These are phyloP conservation scores for Aspergillus latus DNA, from an alignment of 2,329 filamentous ascomycete species.

Conservation along the genomic window DNA sequence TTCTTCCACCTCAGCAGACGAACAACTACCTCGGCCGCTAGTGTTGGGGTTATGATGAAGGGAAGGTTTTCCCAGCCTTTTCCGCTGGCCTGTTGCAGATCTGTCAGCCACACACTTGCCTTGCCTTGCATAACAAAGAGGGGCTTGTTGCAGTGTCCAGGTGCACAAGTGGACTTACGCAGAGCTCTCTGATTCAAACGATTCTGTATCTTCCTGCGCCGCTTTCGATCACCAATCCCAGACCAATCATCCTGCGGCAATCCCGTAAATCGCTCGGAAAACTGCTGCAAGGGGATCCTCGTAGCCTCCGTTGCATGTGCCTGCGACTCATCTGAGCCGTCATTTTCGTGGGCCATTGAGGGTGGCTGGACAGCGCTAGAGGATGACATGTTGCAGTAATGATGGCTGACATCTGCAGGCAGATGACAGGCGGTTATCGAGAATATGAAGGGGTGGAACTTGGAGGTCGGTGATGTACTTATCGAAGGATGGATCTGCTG, in stretches of 20 bases:
- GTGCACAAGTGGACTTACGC: constrained; percentile 6
- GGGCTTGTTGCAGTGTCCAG: background rate
- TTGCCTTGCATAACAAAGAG: background rate
- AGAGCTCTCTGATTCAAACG: constrained; percentile 16
- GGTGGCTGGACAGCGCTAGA: background rate
- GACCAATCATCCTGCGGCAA: constrained; percentile 15
- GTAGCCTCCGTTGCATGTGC: background rate
- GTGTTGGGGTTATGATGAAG: background rate
- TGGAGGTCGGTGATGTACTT: background rate
- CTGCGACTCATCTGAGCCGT: background rate
- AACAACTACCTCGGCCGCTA: background rate
- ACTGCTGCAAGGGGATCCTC: constrained; percentile 1
- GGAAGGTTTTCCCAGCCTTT: background rate
- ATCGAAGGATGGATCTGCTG: too few species aligned
- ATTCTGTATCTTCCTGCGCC: constrained; percentile 13
- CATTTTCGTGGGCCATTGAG: background rate
- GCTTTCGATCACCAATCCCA: constrained; percentile 12
- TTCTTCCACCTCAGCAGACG: background rate
- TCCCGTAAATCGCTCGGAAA: constrained; percentile 5
- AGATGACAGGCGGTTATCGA: background rate
- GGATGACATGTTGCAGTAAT: background rate
- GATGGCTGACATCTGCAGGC: background rate
- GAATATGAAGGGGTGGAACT: background rate
- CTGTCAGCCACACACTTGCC: background rate
- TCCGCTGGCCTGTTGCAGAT: constrained; percentile 1